Conservation (phyloP, 106 monocot genomes). For the Apostasia shenzhenica region DNA sequence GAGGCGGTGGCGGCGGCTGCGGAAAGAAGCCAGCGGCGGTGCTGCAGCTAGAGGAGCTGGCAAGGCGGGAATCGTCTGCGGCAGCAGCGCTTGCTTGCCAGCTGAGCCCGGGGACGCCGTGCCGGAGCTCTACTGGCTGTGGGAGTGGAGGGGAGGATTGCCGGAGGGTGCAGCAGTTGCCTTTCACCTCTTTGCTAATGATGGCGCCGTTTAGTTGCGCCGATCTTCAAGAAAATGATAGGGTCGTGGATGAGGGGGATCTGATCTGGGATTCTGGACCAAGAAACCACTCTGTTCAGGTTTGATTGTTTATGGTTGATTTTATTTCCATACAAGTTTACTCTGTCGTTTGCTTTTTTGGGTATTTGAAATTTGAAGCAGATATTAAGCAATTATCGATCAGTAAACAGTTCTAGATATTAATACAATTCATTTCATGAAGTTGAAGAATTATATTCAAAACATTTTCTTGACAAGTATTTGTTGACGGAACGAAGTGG, state of each 20-base stretch:
- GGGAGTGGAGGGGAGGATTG: conserved; percentile 12
- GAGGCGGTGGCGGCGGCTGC: neutral
- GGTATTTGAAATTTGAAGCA: neutral
- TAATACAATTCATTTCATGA: too few relatives aligned
- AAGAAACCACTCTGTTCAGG: conserved; percentile 43
- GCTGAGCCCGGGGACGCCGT: conserved; percentile 28
- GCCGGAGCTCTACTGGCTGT: conserved; percentile 14
- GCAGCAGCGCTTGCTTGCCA: neutral
- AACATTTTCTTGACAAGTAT: neutral
- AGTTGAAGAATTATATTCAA: neutral
- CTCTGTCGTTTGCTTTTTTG: neutral
- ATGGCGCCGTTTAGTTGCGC: conserved; percentile 16
- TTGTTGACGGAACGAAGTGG: too few relatives aligned
- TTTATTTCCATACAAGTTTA: neutral
- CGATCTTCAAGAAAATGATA: conserved; percentile 25
- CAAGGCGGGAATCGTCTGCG: conserved; percentile 19
- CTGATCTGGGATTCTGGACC: conserved; percentile 35
- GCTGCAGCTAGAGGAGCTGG: conserved; percentile 67
- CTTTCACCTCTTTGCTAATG: conserved; percentile 56
- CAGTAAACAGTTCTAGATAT: too few relatives aligned
- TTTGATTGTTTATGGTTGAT: conserved; percentile 9
- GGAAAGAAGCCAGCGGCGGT: conserved; percentile 7
- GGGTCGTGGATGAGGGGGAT: conserved; percentile 33
- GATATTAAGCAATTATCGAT: neutral
- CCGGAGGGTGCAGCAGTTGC: conserved; percentile 16